Evolutionary conservation across 192 early-diverging fungal species (phyloP).

Genomic region (Haplosporangium gracile): DNA sequence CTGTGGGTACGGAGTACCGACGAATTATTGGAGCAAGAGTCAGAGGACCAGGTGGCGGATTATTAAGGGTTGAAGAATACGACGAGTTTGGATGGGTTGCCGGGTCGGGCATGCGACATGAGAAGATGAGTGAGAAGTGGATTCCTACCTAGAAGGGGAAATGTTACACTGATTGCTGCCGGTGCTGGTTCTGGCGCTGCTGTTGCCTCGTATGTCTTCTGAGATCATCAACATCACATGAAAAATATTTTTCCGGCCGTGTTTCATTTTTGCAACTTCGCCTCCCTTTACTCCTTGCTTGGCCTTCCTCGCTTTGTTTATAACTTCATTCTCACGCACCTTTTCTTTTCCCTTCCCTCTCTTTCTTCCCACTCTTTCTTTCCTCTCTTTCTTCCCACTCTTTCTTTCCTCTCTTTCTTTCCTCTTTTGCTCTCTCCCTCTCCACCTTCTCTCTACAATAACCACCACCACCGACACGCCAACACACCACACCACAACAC

Average conservation of each 20-base stretch:
- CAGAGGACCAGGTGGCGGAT: slow-evolving; percentile 30
- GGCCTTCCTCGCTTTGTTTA: no score
- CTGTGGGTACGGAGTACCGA: slow-evolving; percentile 72
- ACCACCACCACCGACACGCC: neutral
- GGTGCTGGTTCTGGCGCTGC: slow-evolving; percentile 12
- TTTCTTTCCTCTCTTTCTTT: neutral
- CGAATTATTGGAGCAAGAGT: slow-evolving; percentile 54
- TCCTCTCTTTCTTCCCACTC: no score
- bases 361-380: no score
- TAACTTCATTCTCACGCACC: no score
- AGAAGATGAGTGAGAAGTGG: slow-evolving; percentile 14
- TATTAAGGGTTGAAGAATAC: slow-evolving; percentile 59
- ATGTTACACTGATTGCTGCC: slow-evolving; percentile 3
- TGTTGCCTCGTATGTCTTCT: neutral
- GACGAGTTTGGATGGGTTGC: slow-evolving; percentile 67
- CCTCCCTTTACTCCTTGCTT: no score
- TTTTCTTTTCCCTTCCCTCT: no score
- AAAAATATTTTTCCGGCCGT: no score
- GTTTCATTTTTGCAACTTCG: no score
- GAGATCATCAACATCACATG: no score
- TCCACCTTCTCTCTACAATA: neutral
- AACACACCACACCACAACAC: neutral
- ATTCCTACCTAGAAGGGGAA: neutral
- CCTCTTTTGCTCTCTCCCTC: no score
- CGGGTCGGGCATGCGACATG: slow-evolving; percentile 49